These are phyloP conservation scores for Cotoneaster glaucophyllus DNA, from an alignment of 306 rosid genomes.

Conservation along the genomic window DNA sequence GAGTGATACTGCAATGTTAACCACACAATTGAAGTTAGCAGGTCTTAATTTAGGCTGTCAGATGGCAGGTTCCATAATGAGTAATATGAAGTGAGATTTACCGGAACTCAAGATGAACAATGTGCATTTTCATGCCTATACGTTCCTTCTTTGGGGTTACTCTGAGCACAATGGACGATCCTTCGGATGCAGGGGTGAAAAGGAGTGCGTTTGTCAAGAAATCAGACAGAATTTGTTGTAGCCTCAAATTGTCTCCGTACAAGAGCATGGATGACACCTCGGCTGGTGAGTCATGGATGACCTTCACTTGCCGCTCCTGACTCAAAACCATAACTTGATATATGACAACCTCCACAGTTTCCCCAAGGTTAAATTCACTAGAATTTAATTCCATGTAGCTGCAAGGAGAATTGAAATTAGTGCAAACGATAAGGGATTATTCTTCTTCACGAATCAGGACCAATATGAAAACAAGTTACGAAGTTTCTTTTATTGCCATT, in stretches of 20 bases:
- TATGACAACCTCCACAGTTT: slow-evolving; percentile 23
- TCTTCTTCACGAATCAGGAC: background rate
- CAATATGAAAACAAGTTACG: background rate
- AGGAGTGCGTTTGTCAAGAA: slow-evolving; percentile 24
- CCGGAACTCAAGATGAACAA: slow-evolving; percentile 39
- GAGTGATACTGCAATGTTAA: slow-evolving; percentile 27
- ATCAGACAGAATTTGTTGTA: slow-evolving; percentile 32
- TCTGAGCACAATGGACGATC: slow-evolving; percentile 14
- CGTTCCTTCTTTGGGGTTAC: slow-evolving; percentile 25
- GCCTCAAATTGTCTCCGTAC: slow-evolving; percentile 42
- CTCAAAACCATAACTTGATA: slow-evolving; percentile 33
- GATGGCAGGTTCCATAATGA: background rate
- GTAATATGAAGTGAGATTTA: background rate
- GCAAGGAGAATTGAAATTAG: background rate
- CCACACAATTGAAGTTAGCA: background rate
- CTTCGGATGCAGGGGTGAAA: slow-evolving; percentile 27
- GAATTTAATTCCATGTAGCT: slow-evolving; percentile 34
- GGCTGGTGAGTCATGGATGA: slow-evolving; percentile 29
- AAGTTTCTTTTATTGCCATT: background rate
- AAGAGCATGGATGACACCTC: slow-evolving; percentile 26
- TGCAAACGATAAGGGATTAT: no score
- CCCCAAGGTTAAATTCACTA: slow-evolving; percentile 33
- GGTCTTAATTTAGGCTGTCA: background rate
- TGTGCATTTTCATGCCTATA: slow-evolving; percentile 30
- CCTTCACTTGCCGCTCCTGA: slow-evolving; percentile 24